Evolutionary conservation across 306 rosid species (phyloP), one percentile per base, ranked within the genome.

Genomic region (Coriaria nepalensis): DNA sequence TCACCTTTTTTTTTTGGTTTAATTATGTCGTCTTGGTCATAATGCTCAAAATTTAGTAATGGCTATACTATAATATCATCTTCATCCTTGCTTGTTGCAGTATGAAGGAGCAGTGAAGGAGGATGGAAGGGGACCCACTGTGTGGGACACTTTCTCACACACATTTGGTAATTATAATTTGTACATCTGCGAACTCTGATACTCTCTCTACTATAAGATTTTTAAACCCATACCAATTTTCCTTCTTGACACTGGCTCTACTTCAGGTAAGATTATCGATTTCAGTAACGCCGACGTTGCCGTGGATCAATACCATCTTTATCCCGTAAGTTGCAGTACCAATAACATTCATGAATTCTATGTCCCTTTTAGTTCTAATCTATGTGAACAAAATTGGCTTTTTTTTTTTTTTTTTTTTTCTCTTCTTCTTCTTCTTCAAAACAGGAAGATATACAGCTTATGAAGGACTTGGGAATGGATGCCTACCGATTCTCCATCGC

Each of bases 401-500:
- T n/a, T n/a, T n/a, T n/a, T n/a, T n/a, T n/a, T n/a, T n/a, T n/a
- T n/a, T n/a, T n/a, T n/a, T n/a, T n/a, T n/a, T n/a, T n/a, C n/a
- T n/a, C n/a, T n/a, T n/a, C n/a, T n/a, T n/a, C n/a, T n/a, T n/a
- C n/a, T n/a, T n/a, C 49, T 43, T 58, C 45, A 38, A 56, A 52
- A 37, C 73, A 92, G 98, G 86, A 67, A 61, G 98, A 85, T 39
- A 59, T 85, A 35, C 79, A 79, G 41, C 87, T 79, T 8, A 82
- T 92, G 94, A 82, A 85, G 76, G 81, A 92, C 62, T 40, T 82
- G 79, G 96, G 96, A 52, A 49, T 79, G 86, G 94, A 79, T 60
- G 94, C 96, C 50, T 92, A 79, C 57, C 70, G 95, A 52, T 81
- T 90, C 64, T 90, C 98, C 43, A 90, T 90, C 62, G 75, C 96